These are phyloP conservation scores for Candolleomyces efflorescens DNA, from an alignment of 768 basidiomycete species.

Conservation along the genomic window DNA sequence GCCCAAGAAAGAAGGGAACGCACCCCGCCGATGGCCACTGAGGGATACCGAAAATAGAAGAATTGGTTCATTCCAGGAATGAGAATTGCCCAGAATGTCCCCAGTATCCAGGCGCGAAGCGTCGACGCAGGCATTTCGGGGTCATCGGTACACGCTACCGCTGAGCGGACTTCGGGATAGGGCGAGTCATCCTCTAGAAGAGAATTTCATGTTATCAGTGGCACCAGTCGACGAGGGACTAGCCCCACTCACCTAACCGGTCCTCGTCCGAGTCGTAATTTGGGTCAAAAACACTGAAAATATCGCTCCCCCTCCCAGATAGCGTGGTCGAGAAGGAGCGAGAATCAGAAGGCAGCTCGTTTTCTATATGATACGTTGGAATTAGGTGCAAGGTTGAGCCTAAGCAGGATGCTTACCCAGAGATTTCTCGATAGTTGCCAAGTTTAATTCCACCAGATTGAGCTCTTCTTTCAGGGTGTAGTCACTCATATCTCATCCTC, in stretches of 20 bases:
- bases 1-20: constrained; percentile 19
- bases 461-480: constrained; percentile 25
- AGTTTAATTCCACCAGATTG: constrained; percentile 18
- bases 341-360: constrained; percentile 16
- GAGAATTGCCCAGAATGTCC: constrained; percentile 51
- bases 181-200: constrained; percentile 66
- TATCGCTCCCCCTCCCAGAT: constrained; percentile 11
- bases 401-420: constrained; percentile 18
- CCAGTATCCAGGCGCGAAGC: constrained; percentile 58
- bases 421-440: constrained; percentile 29
- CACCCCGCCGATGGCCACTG: constrained; percentile 52
- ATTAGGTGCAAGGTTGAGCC: background rate
- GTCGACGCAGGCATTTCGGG: constrained; percentile 55
- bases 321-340: constrained; percentile 17
- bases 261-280: constrained; percentile 13
- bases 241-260: constrained; percentile 5
- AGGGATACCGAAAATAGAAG: constrained; percentile 70
- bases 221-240: background rate
- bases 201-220: constrained; percentile 2
- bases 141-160: constrained; percentile 73
- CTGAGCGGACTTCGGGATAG: constrained; percentile 78
- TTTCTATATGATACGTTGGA: constrained; percentile 13
- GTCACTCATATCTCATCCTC: constrained; percentile 33
- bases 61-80: constrained; percentile 76
- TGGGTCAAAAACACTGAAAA: constrained; percentile 12